A percentile compares a stretch with the other conserved stretches of the same genome.
Evolutionary conservation across 1,284 basidiomycete genomes (phyloP).

Genomic region (Boletus sp.): DNA sequence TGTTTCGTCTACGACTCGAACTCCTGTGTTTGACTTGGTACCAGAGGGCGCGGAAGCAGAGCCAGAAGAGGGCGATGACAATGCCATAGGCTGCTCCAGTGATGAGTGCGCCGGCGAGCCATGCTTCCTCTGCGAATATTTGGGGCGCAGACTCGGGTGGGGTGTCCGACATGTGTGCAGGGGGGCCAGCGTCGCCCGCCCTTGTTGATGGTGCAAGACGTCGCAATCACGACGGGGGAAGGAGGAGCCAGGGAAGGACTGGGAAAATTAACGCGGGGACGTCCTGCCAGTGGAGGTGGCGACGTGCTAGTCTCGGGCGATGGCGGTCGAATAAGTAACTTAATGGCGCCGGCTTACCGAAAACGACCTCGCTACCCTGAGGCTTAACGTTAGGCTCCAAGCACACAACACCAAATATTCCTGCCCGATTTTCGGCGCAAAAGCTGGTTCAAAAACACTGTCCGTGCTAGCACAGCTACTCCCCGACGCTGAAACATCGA

Average conservation of each 20-base stretch:
- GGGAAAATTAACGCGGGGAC: conserved; percentile 7
- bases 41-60: conserved; percentile 26
- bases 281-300: conserved; percentile 9
- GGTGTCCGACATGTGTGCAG: conserved; percentile 24
- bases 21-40: conserved; percentile 15
- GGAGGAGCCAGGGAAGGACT: neutral
- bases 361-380: conserved; percentile 4
- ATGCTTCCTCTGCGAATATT: conserved; percentile 27
- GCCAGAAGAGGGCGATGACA: conserved; percentile 25
- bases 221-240: neutral
- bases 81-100: conserved; percentile 28
- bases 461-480: neutral
- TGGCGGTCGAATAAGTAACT: neutral
- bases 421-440: neutral
- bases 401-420: neutral
- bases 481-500: neutral
- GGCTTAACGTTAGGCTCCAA: neutral
- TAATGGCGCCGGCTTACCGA: conserved; percentile 2
- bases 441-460: neutral
- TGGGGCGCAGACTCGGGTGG: conserved; percentile 24
- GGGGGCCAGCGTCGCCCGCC: conserved; percentile 5
- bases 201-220: neutral
- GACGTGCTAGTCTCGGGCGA: neutral
- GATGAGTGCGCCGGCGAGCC: conserved; percentile 29
- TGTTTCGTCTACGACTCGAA: conserved; percentile 8